These are phyloP conservation scores for Geotrichum siamense DNA, from an alignment of 1,139 yeast species.

Conservation along the genomic window DNA sequence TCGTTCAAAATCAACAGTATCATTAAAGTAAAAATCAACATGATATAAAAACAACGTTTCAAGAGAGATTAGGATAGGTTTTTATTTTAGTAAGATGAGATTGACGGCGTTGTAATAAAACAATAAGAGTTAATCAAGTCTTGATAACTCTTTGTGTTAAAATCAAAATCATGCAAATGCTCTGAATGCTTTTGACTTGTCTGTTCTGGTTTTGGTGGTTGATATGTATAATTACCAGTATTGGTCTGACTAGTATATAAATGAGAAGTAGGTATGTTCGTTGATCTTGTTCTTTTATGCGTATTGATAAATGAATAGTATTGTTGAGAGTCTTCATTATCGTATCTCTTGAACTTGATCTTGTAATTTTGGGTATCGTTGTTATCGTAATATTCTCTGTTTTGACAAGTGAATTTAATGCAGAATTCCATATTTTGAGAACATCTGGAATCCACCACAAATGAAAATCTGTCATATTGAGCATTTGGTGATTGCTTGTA, in stretches of 20 bases:
- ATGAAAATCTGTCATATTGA: slow-evolving; percentile 36
- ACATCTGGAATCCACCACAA: slow-evolving; percentile 32
- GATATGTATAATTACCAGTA: slow-evolving; percentile 8
- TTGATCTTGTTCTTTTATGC: not conserved
- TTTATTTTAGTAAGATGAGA: not conserved
- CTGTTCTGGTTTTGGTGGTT: slow-evolving; percentile 15
- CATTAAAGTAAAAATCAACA: too few species aligned
- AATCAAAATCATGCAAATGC: slow-evolving; percentile 33
- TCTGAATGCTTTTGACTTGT: slow-evolving; percentile 28
- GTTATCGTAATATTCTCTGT: slow-evolving; percentile 70
- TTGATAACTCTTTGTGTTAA: slow-evolving; percentile 48
- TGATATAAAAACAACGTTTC: not conserved
- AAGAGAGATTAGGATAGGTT: not conserved
- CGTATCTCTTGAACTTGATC: slow-evolving; percentile 39
- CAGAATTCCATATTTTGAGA: slow-evolving; percentile 44
- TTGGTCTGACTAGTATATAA: too few species aligned
- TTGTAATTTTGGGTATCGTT: slow-evolving; percentile 54
- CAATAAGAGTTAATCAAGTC: slow-evolving; percentile 67
- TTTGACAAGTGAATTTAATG: slow-evolving; percentile 47
- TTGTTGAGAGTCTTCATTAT: slow-evolving; percentile 12
- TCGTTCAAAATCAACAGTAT: too few species aligned
- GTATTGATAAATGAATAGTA: too few species aligned
- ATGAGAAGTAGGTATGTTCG: not conserved
- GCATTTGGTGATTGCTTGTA: slow-evolving; percentile 38
- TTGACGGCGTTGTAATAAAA: slow-evolving; percentile 38